A percentile compares a stretch with the other conserved stretches of the same genome.
These are phyloP conservation scores for Annulohypoxylon moriforme DNA, from an alignment of 495 filamentous ascomycete genomes.

Conservation along the genomic window DNA sequence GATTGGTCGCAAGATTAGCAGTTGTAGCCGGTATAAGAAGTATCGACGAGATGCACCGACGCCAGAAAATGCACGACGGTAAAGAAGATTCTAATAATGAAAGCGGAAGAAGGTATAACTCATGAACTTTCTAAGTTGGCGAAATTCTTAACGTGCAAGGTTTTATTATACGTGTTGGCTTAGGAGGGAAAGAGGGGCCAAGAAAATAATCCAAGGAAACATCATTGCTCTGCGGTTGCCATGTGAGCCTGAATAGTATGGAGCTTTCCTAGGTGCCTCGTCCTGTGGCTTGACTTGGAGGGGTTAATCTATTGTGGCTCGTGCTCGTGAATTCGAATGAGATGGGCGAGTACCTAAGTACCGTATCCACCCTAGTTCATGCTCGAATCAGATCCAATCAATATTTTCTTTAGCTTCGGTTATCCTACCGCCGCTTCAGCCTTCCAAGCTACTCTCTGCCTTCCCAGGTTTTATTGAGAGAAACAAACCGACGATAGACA, in stretches of 20 bases:
- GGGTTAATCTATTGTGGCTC: constrained; percentile 17
- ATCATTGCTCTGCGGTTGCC: constrained; percentile 41
- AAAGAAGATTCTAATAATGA: background rate
- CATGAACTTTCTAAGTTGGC: background rate
- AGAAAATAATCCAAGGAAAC: constrained; percentile 32
- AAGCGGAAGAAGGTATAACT: background rate
- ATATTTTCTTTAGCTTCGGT: constrained; percentile 18
- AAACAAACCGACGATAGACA: constrained; percentile 12
- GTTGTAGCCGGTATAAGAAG: constrained; percentile 1
- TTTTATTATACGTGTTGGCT: constrained; percentile 36
- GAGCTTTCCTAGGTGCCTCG: constrained; percentile 17
- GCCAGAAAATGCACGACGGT: constrained; percentile 19
- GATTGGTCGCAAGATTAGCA: constrained; percentile 32
- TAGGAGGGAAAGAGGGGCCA: constrained; percentile 43
- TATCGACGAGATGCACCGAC: constrained; percentile 9
- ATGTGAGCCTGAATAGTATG: constrained; percentile 46
- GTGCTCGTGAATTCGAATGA: background rate
- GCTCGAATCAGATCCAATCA: background rate
- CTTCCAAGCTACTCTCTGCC: constrained; percentile 33
- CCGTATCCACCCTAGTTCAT: background rate
- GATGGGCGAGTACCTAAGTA: background rate
- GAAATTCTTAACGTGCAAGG: constrained; percentile 18
- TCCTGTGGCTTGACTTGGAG: constrained; percentile 42
- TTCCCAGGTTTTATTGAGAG: constrained; percentile 37
- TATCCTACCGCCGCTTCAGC: constrained; percentile 15